Evolutionary conservation across 805 yeast genomes (phyloP).

Genomic region (Hagleromyces aurorensis): DNA sequence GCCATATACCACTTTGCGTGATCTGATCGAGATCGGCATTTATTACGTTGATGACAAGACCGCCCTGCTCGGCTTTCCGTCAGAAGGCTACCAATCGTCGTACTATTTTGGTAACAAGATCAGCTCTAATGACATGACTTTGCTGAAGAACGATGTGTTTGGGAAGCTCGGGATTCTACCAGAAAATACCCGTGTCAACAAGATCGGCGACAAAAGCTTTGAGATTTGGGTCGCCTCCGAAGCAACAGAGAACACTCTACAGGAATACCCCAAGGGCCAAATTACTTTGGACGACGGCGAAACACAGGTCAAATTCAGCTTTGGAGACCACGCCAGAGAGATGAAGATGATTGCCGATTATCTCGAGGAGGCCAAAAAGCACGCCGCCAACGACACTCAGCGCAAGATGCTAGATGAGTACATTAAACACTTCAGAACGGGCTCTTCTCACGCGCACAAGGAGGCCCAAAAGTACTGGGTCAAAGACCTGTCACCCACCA

Average conservation of each 20-base stretch:
- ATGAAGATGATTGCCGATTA: slow-evolving; percentile 51
- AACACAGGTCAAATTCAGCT: slow-evolving; percentile 43
- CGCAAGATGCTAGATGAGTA: slow-evolving; percentile 56
- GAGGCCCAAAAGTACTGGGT: slow-evolving; percentile 84
- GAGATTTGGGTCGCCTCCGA: slow-evolving; percentile 66
- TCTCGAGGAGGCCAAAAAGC: slow-evolving; percentile 47
- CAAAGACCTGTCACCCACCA: slow-evolving; percentile 71
- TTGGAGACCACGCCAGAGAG: slow-evolving; percentile 72
- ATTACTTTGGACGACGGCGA: slow-evolving; percentile 35
- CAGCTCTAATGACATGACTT: slow-evolving; percentile 53
- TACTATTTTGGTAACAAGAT: slow-evolving; percentile 53
- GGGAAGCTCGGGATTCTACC: slow-evolving; percentile 42
- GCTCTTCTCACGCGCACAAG: slow-evolving; percentile 79
- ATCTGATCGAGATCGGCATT: slow-evolving; percentile 39
- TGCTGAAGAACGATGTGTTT: slow-evolving; percentile 42
- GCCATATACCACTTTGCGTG: slow-evolving; percentile 20
- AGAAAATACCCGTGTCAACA: slow-evolving; percentile 64
- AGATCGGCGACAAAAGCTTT: slow-evolving; percentile 41
- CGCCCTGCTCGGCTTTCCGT: slow-evolving; percentile 69
- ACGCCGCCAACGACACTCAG: slow-evolving; percentile 71
- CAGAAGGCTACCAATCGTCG: slow-evolving; percentile 63
- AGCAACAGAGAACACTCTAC: slow-evolving; percentile 38
- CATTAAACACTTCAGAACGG: slow-evolving; percentile 64
- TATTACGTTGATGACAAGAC: slow-evolving; percentile 42
- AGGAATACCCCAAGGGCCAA: slow-evolving; percentile 42